Evolutionary conservation across 2,329 filamentous ascomycete genomes (phyloP), one percentile per base, ranked within the genome.

Genomic region (Lasiodiplodia sp.): DNA sequence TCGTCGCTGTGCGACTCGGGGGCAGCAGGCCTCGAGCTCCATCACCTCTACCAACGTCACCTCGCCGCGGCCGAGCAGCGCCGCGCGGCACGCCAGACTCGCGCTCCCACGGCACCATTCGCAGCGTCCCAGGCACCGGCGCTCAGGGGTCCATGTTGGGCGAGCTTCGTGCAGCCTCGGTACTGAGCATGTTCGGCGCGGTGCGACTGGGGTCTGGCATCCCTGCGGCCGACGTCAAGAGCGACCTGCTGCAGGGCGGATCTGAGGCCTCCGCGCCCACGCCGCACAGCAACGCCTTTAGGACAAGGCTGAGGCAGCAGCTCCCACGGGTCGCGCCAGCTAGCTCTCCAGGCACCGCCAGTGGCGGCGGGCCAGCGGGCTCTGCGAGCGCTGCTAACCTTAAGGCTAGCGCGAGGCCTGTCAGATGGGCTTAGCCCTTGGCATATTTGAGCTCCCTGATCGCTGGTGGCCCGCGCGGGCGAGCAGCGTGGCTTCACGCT

Each of bases 391-490:
- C 47, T 40, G 34, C 31, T 21, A 68, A 68, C 52, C 52, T 67
- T 67, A 67, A 67, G 51, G 23, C 52, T 68, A 62, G 44, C 44
- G 57, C 65, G 37, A 49, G 53, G 51, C 65, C 66, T 67, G 65
- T 67, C 65, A 67, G 55, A 65, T 49, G 58, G 57, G 57, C 57
- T 60, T 62, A 62, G 28, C 47, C 40, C 66, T 52, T 49, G 37
- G 56, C 66, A 67, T 40, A 25, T 34, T 58, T 40, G 65, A 67
- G 31, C 55, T 52, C 65, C 31, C 55, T 67, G 52, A 47, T 66
- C 63, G 49, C 63, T 56, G 49, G 11, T 55, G 51, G 63, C 38
- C 63, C 63, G 40, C 58, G 25, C 63, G 53, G 64, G 38, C 53
- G 31, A 67, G 53, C 44, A 56, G 55, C 49, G 49, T 55, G 66